phyloP scores from a whole-genome alignment of 169 alveolate species.

The Perkinsus chesapeaki region DNA sequence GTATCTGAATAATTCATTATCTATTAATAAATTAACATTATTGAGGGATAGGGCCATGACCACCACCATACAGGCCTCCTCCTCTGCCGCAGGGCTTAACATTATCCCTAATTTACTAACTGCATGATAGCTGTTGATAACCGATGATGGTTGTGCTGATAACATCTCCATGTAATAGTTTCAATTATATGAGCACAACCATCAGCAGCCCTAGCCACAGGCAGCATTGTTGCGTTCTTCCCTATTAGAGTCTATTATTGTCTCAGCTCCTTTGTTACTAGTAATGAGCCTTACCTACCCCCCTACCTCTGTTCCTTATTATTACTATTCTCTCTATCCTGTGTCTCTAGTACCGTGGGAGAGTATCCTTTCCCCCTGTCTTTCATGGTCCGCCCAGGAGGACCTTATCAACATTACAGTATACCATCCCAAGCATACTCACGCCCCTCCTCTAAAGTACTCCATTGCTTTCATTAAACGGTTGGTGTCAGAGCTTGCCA shows the following conservation, averaged over 20 bases:
- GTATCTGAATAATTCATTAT: not conserved
- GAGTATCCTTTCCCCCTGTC: not conserved
- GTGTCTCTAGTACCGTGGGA: not conserved
- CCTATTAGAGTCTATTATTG: not conserved
- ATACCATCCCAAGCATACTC: not conserved
- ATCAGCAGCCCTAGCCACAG: no score
- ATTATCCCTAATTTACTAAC: not conserved
- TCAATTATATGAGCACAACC: no score
- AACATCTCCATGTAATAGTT: no score
- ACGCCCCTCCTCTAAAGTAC: not conserved
- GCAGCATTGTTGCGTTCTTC: not conserved
- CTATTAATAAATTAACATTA: not conserved
- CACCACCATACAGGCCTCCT: not conserved
- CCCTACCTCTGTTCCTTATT: not conserved
- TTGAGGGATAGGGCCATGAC: not conserved
- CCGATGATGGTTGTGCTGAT: no score
- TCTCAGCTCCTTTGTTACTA: not conserved
- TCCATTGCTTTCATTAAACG: not conserved
- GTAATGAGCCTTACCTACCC: not conserved
- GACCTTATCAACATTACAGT: not conserved
- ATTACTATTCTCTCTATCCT: not conserved
- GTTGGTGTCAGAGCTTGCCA: not conserved
- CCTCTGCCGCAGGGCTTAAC: not conserved
- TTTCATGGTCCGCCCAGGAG: not conserved
- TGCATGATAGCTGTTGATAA: no score